Evolutionary conservation across 768 basidiomycete species (phyloP).

Genomic region (Mycena kentingensis): DNA sequence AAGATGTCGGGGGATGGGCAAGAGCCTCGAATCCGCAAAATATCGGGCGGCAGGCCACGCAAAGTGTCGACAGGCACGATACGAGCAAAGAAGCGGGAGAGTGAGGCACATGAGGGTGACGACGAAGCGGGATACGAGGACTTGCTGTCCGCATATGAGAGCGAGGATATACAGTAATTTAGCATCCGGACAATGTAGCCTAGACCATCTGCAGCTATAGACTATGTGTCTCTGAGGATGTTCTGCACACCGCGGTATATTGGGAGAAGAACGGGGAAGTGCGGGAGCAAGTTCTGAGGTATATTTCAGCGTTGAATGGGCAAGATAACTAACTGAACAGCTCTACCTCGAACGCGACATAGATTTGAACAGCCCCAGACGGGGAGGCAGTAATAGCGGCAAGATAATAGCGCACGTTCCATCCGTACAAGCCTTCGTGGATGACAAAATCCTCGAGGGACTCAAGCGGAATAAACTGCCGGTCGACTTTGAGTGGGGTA

Average conservation of each 20-base stretch:
- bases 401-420: slow-evolving; percentile 74
- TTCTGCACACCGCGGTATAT: slow-evolving; percentile 66
- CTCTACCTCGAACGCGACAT: slow-evolving; percentile 65
- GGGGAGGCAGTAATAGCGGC: slow-evolving; percentile 44
- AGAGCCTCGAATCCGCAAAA: slow-evolving; percentile 43
- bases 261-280: slow-evolving; percentile 57
- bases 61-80: slow-evolving; percentile 51
- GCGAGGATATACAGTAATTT: slow-evolving; percentile 50
- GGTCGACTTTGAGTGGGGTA: slow-evolving; percentile 35
- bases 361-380: slow-evolving; percentile 36
- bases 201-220: slow-evolving; percentile 11
- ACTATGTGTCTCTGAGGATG: slow-evolving; percentile 21
- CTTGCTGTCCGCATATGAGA: slow-evolving; percentile 78
- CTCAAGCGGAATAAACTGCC: slow-evolving; percentile 61
- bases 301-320: slow-evolving; percentile 4
- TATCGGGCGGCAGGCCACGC: slow-evolving; percentile 43
- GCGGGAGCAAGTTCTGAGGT: slow-evolving; percentile 65
- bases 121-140: slow-evolving; percentile 76
- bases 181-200: slow-evolving; percentile 7
- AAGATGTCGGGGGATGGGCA: slow-evolving; percentile 44
- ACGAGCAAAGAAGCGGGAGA: slow-evolving; percentile 50
- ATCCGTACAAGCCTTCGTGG: slow-evolving; percentile 71
- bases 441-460: slow-evolving; percentile 64
- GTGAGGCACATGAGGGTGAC: slow-evolving; percentile 75
- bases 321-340: slow-evolving; percentile 1